phyloP scores from a whole-genome alignment of 2,329 filamentous ascomycete genomes.

The Metarhizium guizhouense region DNA sequence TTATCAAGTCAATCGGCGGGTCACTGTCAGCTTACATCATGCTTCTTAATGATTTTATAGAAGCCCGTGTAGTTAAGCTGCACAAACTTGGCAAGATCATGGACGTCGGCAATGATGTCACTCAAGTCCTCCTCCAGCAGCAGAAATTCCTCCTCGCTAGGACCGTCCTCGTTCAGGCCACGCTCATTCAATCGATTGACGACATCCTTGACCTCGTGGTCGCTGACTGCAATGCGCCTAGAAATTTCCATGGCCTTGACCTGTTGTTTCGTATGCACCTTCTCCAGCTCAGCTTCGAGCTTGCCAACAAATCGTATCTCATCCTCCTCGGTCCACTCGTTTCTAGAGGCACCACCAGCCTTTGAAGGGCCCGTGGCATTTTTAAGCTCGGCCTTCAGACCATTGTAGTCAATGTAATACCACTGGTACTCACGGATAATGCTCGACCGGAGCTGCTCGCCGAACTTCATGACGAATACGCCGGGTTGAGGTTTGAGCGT shows the following conservation, averaged over 20 bases:
- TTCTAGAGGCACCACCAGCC: slow-evolving; percentile 36
- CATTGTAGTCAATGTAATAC: slow-evolving; percentile 98
- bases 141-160: slow-evolving; percentile 87
- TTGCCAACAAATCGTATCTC: slow-evolving; percentile 80
- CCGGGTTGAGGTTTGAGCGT: slow-evolving; percentile 35
- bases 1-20: not conserved
- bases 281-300: slow-evolving; percentile 88
- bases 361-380: slow-evolving; percentile 47
- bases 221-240: slow-evolving; percentile 75
- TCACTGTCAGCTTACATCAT: slow-evolving; percentile 57
- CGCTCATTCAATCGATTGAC: slow-evolving; percentile 63
- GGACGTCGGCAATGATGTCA: slow-evolving; percentile 96
- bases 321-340: slow-evolving; percentile 82
- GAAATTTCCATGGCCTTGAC: slow-evolving; percentile 96
- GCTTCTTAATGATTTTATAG: slow-evolving; percentile 99
- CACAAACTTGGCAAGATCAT: slow-evolving; percentile 96
- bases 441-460: slow-evolving; percentile 91
- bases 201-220: slow-evolving; percentile 84
- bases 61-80: slow-evolving; percentile 98
- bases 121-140: slow-evolving; percentile 89
- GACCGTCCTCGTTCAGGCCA: slow-evolving; percentile 46
- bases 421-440: slow-evolving; percentile 95
- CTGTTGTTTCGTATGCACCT: slow-evolving; percentile 96
- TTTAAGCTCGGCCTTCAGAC: slow-evolving; percentile 80
- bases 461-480: slow-evolving; percentile 69